Conservation (phyloP, 1,139 yeast genomes). For the Candida albicans region DNA sequence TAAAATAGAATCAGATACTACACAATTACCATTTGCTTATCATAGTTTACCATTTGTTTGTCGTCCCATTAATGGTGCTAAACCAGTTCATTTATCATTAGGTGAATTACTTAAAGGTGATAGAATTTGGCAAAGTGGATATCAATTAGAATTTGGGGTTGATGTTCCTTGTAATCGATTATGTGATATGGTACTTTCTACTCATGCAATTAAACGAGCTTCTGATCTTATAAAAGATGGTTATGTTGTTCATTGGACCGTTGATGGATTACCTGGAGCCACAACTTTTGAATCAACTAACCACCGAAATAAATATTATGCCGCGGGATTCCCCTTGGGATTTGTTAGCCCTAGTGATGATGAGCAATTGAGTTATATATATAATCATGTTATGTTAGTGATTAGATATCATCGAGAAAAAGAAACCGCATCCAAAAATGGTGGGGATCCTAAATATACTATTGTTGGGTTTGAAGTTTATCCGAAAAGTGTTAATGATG, state of each 20-base stretch:
- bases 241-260: slow-evolving; percentile 79
- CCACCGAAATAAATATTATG: slow-evolving; percentile 65
- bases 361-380: slow-evolving; percentile 57
- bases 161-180: slow-evolving; percentile 66
- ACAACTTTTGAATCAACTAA: slow-evolving; percentile 74
- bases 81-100: slow-evolving; percentile 65
- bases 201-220: slow-evolving; percentile 54
- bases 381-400: slow-evolving; percentile 82
- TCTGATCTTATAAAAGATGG: slow-evolving; percentile 63
- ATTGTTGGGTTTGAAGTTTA: slow-evolving; percentile 92
- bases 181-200: slow-evolving; percentile 61
- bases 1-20: slow-evolving; percentile 73
- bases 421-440: neutral
- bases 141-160: slow-evolving; percentile 56
- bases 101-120: slow-evolving; percentile 85
- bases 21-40: slow-evolving; percentile 78
- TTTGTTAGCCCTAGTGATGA: slow-evolving; percentile 52
- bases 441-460: slow-evolving; percentile 40
- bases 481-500: slow-evolving; percentile 75
- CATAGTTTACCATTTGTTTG: slow-evolving; percentile 81
- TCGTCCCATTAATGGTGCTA: slow-evolving; percentile 55
- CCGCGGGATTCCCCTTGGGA: slow-evolving; percentile 87
- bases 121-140: slow-evolving; percentile 73
- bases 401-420: slow-evolving; percentile 66
- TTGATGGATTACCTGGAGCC: slow-evolving; percentile 87